These are phyloP conservation scores for Lentinus tigrinus DNA, from an alignment of 768 basidiomycete genomes.

Conservation along the genomic window DNA sequence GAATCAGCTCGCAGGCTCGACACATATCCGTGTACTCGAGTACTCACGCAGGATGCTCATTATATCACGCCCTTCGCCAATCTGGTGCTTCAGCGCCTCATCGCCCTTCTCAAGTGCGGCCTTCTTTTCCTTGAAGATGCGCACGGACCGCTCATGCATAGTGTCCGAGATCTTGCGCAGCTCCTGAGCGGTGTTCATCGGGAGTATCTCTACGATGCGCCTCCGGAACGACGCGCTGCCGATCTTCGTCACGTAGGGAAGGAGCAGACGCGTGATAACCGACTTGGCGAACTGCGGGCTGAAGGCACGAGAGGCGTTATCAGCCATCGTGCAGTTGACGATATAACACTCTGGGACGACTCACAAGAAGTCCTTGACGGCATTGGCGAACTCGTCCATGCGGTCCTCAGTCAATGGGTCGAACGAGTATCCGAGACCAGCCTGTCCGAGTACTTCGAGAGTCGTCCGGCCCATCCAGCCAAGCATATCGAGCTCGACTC, in stretches of 20 bases:
- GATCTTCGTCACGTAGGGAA: conserved; percentile 7
- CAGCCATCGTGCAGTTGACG: no score
- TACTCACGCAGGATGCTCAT: conserved; percentile 29
- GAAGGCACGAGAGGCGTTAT: no score
- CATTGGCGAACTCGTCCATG: conserved; percentile 10
- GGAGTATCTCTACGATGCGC: conserved; percentile 17
- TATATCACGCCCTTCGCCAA: conserved; percentile 30
- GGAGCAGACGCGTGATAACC: background rate
- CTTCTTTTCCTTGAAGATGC: conserved; percentile 23
- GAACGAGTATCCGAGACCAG: conserved; percentile 25
- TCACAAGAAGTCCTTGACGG: conserved; percentile 23
- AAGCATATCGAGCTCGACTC: conserved; percentile 26
- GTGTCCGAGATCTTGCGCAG: conserved; percentile 24
- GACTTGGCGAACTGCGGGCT: conserved; percentile 13
- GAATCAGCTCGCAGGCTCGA: background rate
- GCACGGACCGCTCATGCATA: conserved; percentile 18
- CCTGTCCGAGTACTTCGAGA: conserved; percentile 37
- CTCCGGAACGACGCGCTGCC: conserved; percentile 20
- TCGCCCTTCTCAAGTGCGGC: conserved; percentile 7
- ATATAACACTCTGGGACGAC: background rate
- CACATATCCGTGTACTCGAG: background rate
- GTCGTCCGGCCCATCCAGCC: conserved; percentile 41
- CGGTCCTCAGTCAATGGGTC: conserved; percentile 20
- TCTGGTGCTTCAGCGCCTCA: conserved; percentile 21
- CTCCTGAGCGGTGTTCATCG: conserved; percentile 15